phyloP scores from a whole-genome alignment of 108 stramenopile species.

The Halocafeteria seosinensis region DNA sequence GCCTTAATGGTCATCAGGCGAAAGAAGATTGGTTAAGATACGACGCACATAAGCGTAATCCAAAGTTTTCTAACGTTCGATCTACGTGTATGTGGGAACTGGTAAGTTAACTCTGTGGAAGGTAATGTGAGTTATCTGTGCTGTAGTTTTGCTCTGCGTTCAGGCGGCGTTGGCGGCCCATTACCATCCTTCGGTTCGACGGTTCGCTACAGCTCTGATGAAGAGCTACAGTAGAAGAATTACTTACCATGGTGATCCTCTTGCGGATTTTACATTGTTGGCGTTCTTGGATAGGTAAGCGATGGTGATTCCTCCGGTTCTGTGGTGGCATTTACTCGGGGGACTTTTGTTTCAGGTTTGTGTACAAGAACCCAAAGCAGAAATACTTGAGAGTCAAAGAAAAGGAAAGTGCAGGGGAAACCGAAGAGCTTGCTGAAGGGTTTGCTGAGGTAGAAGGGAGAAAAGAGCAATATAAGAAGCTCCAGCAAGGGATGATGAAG shows the following conservation, averaged over 20 bases:
- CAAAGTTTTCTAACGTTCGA: conserved; percentile 13
- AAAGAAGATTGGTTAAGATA: no score
- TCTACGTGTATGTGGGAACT: conserved; percentile 56
- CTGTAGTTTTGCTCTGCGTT: no score
- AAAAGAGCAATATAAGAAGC: conserved; percentile 29
- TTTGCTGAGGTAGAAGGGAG: conserved; percentile 36
- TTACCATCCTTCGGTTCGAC: conserved; percentile 79
- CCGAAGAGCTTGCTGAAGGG: conserved; percentile 20
- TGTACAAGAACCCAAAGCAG: conserved; percentile 88
- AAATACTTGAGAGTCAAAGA: conserved; percentile 3
- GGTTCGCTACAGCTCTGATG: conserved; percentile 49
- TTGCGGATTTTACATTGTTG: conserved; percentile 67
- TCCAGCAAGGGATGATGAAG: neutral
- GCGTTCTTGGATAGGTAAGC: conserved; percentile 88
- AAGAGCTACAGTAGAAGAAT: conserved; percentile 26
- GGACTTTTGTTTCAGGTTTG: no score
- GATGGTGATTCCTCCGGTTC: no score
- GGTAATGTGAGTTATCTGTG: no score
- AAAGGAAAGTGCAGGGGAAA: conserved; percentile 17
- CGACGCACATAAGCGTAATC: conserved; percentile 31
- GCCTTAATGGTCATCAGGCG: no score
- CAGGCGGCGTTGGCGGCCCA: conserved; percentile 60
- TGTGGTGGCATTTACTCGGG: no score
- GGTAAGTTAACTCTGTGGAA: no score
- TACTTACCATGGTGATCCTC: conserved; percentile 71